Conservation (phyloP, 352 stramenopile species). For the Globisporangium mamillatum region DNA sequence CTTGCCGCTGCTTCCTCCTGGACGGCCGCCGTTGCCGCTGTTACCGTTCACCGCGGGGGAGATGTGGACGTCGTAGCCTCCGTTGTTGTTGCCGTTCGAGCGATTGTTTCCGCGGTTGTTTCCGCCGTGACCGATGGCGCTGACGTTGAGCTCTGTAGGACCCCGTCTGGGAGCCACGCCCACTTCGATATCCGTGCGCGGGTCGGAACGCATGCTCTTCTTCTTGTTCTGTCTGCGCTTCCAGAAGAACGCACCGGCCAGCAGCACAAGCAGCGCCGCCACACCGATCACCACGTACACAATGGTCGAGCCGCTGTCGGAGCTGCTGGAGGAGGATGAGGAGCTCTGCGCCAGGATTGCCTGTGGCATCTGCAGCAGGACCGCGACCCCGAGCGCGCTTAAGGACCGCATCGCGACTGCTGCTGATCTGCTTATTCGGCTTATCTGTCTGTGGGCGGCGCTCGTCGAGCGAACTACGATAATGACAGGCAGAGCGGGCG, state of each 20-base stretch:
- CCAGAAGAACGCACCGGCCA: constrained; percentile 50
- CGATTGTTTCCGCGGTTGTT: constrained; percentile 1
- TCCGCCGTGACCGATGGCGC: constrained; percentile 7
- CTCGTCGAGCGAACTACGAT: neutral
- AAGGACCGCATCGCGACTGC: constrained; percentile 4
- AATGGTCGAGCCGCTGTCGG: constrained; percentile 35
- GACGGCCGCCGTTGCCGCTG: neutral
- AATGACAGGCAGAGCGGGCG: constrained; percentile 1
- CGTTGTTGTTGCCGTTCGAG: neutral
- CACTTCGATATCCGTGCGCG: neutral
- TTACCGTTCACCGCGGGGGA: constrained; percentile 14
- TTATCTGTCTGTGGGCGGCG: neutral
- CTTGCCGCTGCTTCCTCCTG: neutral
- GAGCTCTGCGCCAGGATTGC: constrained; percentile 14
- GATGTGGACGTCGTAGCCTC: constrained; percentile 19
- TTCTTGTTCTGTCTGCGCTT: constrained; percentile 37
- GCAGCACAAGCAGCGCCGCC: constrained; percentile 45
- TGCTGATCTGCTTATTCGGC: neutral
- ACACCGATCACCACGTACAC: constrained; percentile 60
- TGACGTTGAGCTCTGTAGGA: neutral
- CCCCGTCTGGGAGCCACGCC: neutral
- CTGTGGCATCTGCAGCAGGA: constrained; percentile 14
- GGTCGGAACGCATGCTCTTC: constrained; percentile 10
- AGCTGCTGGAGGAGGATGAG: constrained; percentile 16
- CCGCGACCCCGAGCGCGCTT: constrained; percentile 6